Evolutionary conservation across 1,139 yeast genomes (phyloP).

Genomic region (Yamadazyma dendronema): DNA sequence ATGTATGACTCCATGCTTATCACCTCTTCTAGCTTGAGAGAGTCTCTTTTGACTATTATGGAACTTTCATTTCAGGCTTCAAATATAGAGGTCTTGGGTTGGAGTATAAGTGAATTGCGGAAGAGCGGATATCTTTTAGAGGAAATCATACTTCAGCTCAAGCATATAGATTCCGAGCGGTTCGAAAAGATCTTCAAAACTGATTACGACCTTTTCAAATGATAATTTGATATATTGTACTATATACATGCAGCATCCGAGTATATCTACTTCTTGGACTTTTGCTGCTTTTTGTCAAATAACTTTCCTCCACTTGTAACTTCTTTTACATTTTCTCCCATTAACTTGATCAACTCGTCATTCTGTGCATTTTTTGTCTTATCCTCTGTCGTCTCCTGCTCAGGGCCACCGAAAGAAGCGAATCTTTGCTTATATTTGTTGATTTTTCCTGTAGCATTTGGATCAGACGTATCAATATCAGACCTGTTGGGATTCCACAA

Average conservation of each 20-base stretch:
- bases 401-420: slow-evolving; percentile 43
- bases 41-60: slow-evolving; percentile 13
- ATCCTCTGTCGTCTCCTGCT: slow-evolving; percentile 10
- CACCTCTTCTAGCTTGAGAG: slow-evolving; percentile 6
- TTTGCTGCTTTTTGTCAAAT: slow-evolving; percentile 47
- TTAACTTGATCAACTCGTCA: slow-evolving; percentile 58
- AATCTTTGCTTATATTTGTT: slow-evolving; percentile 82
- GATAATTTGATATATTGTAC: slow-evolving; percentile 3
- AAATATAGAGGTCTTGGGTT: slow-evolving; percentile 23
- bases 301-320: slow-evolving; percentile 65
- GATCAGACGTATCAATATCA: slow-evolving; percentile 71
- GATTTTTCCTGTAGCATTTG: slow-evolving; percentile 81
- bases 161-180: not conserved
- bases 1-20: slow-evolving; percentile 1
- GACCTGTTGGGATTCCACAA: slow-evolving; percentile 87
- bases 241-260: slow-evolving; percentile 16
- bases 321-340: slow-evolving; percentile 62
- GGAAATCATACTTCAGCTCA: slow-evolving; percentile 17
- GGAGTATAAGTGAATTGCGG: slow-evolving; percentile 37
- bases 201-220: not conserved
- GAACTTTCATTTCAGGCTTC: slow-evolving; percentile 22
- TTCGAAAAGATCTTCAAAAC: slow-evolving; percentile 1
- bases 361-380: slow-evolving; percentile 16
- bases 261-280: slow-evolving; percentile 23
- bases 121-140: slow-evolving; percentile 25